Percentiles rank a stretch among this genome's conserved stretches.
Evolutionary conservation across 1,139 yeast species (phyloP).

Genomic region (Trichomonascaceae sp.): DNA sequence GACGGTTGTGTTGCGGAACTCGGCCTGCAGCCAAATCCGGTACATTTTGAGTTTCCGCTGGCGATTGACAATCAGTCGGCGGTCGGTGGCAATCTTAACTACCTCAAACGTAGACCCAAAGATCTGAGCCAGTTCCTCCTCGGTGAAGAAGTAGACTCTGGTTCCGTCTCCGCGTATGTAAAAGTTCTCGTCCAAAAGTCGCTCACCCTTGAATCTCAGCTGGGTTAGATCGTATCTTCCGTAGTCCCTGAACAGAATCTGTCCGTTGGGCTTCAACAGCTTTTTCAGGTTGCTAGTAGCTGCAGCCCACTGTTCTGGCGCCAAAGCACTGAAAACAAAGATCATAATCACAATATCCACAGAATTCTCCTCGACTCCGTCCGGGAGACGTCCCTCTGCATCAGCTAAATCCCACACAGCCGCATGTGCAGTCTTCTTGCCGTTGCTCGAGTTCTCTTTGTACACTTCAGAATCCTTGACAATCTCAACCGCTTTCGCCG

Average conservation of each 20-base stretch:
- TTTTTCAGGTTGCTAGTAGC: constrained; percentile 61
- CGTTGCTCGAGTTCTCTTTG: too few relatives aligned
- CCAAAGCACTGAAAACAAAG: constrained; percentile 82
- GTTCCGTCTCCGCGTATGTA: constrained; percentile 98
- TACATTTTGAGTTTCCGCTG: constrained; percentile 91
- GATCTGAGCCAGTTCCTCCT: constrained; percentile 69
- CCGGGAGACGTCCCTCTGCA: constrained; percentile 61
- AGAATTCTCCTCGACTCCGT: constrained; percentile 64
- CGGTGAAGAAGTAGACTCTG: constrained; percentile 91
- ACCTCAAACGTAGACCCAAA: constrained; percentile 57
- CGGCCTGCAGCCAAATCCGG: constrained; percentile 93
- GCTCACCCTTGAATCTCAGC: constrained; percentile 78
- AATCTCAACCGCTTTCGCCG: constrained; percentile 78
- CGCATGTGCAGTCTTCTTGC: constrained; percentile 57
- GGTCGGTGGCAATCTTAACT: constrained; percentile 72
- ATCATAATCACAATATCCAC: constrained; percentile 89
- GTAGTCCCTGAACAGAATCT: constrained; percentile 80
- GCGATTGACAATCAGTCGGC: constrained; percentile 81
- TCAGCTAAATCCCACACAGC: constrained; percentile 95
- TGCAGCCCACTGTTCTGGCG: constrained; percentile 81
- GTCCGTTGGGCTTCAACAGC: constrained; percentile 85
- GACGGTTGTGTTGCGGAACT: constrained; percentile 39
- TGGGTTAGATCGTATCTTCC: constrained; percentile 96
- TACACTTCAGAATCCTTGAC: constrained; percentile 43
- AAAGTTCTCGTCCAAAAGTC: constrained; percentile 81